These are phyloP conservation scores for Eucalyptus marginata DNA, from an alignment of 345 rosid genomes.

Conservation along the genomic window DNA sequence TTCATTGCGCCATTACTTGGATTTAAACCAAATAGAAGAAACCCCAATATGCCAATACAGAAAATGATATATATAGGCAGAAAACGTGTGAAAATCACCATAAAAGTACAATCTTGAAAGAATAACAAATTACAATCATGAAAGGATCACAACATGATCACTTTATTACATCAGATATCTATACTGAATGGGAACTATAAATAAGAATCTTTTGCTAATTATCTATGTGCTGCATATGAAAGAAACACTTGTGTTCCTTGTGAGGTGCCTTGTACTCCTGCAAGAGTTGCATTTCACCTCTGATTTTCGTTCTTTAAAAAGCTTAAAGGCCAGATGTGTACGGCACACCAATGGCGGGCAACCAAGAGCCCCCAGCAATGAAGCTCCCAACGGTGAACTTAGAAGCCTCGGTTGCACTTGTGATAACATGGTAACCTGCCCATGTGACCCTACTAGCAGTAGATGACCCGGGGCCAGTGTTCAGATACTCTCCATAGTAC, in stretches of 20 bases:
- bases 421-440: conserved; percentile 34
- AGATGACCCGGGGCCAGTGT: conserved; percentile 37
- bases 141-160: not conserved
- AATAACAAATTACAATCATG: not conserved
- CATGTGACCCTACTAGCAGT: conserved; percentile 33
- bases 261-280: not conserved
- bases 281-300: not conserved
- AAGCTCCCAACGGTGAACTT: conserved; percentile 38
- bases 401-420: conserved; percentile 35
- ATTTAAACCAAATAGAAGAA: not conserved
- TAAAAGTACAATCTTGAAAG: not conserved
- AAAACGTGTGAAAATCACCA: not conserved
- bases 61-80: not conserved
- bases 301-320: not conserved
- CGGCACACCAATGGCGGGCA: conserved; percentile 29
- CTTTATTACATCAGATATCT: not conserved
- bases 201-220: not conserved
- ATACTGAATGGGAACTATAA: not conserved
- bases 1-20: not conserved
- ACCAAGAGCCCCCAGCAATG: conserved; percentile 44
- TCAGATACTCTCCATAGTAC: conserved; percentile 48
- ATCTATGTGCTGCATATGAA: not conserved
- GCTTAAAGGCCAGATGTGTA: conserved; percentile 38
- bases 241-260: not conserved
- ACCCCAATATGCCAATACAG: not conserved